Evolutionary conservation across 2,329 filamentous ascomycete genomes (phyloP).

Genomic region (Xylariales sp.): DNA sequence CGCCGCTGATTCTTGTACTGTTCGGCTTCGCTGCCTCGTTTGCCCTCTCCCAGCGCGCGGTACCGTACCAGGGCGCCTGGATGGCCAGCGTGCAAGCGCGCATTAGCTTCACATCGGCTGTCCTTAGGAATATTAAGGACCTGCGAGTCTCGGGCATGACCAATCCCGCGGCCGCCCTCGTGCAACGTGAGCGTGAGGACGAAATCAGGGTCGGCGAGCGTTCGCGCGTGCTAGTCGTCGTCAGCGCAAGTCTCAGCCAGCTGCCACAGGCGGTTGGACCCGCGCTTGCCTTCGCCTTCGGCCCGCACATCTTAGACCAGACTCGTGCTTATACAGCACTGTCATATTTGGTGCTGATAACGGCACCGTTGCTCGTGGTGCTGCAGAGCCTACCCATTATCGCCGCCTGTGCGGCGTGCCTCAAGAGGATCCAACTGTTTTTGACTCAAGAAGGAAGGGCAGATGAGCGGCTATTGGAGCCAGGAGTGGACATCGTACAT

Average conservation of each 20-base stretch:
- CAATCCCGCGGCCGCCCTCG: slow-evolving; percentile 20
- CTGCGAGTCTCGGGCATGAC: slow-evolving; percentile 34
- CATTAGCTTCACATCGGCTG: slow-evolving; percentile 20
- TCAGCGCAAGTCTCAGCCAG: background rate
- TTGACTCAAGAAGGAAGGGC: background rate
- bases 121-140: slow-evolving; percentile 32
- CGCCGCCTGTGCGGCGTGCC: background rate
- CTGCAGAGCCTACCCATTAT: background rate
- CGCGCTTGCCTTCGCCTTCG: background rate
- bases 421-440: background rate
- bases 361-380: background rate
- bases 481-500: background rate
- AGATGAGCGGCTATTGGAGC: background rate
- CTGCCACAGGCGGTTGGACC: background rate
- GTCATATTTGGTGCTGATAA: background rate
- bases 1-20: slow-evolving; percentile 12
- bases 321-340: background rate
- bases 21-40: slow-evolving; percentile 11
- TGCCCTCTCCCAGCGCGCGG: slow-evolving; percentile 7
- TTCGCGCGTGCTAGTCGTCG: slow-evolving; percentile 18
- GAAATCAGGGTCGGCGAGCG: slow-evolving; percentile 26
- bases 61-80: slow-evolving; percentile 16
- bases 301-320: background rate
- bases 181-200: slow-evolving; percentile 29
- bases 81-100: slow-evolving; percentile 18